Conservation (phyloP, 2,329 filamentous ascomycete species). For the Mollisiaceae sp. region DNA sequence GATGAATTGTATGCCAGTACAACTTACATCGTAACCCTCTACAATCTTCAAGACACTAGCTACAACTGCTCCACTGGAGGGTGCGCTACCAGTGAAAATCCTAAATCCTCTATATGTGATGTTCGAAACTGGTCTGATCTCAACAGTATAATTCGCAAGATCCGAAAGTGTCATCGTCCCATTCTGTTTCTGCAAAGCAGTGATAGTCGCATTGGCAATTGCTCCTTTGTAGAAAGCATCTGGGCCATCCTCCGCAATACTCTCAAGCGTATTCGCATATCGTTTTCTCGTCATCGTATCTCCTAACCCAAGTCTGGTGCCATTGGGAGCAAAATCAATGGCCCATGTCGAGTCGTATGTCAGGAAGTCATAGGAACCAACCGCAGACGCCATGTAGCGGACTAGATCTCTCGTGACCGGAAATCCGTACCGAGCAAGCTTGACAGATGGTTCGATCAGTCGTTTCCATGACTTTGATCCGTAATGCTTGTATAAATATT, state of each 20-base stretch:
- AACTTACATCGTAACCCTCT: slow-evolving; percentile 62
- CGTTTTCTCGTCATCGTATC: slow-evolving; percentile 81
- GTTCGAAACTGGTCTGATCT: slow-evolving; percentile 65
- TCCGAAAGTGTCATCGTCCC: slow-evolving; percentile 89
- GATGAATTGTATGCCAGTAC: too few species aligned
- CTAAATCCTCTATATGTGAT: slow-evolving; percentile 73
- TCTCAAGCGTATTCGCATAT: slow-evolving; percentile 80
- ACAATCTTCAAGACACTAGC: slow-evolving; percentile 79
- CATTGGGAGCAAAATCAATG: slow-evolving; percentile 85
- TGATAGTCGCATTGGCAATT: slow-evolving; percentile 76
- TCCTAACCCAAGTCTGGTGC: slow-evolving; percentile 71
- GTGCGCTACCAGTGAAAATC: slow-evolving; percentile 72
- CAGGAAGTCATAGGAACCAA: slow-evolving; percentile 65
- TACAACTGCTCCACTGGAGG: slow-evolving; percentile 78
- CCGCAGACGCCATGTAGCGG: slow-evolving; percentile 58
- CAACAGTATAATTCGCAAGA: slow-evolving; percentile 73
- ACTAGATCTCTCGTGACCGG: slow-evolving; percentile 64
- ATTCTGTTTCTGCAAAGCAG: slow-evolving; percentile 68
- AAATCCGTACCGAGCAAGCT: slow-evolving; percentile 65
- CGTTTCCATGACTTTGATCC: slow-evolving; percentile 58
- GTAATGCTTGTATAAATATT: slow-evolving; percentile 50
- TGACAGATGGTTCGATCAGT: slow-evolving; percentile 63
- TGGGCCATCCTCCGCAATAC: slow-evolving; percentile 73
- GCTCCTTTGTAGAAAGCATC: slow-evolving; percentile 76
- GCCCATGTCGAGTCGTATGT: slow-evolving; percentile 80